Conservation (phyloP, 2,329 filamentous ascomycete genomes). For the Apiospora phragmitis region DNA sequence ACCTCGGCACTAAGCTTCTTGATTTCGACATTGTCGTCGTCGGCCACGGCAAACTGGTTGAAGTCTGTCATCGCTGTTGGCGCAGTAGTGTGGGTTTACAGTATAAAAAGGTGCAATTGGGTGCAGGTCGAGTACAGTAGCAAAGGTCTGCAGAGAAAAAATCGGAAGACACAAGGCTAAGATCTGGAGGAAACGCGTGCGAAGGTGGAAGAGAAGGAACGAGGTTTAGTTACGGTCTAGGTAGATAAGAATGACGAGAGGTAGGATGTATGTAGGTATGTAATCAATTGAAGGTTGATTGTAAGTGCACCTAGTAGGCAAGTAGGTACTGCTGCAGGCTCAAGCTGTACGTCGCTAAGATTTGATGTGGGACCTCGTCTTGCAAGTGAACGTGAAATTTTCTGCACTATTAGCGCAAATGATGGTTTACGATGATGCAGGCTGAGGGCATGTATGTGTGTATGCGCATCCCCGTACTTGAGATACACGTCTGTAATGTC, state of each 20-base stretch:
- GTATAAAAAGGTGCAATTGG: neutral
- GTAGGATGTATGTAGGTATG: neutral
- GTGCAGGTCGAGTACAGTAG: neutral
- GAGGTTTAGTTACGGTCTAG: neutral
- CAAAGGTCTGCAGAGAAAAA: neutral
- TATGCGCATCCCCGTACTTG: neutral
- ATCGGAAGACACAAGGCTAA: neutral
- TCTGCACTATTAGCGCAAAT: neutral
- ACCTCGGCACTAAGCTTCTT: conserved; percentile 55
- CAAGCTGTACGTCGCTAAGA: neutral
- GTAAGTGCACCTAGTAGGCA: neutral
- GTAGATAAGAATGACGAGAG: neutral
- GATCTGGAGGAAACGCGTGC: neutral
- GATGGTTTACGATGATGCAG: neutral
- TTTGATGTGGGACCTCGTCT: conserved; percentile 8
- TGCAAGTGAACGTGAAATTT: conserved; percentile 1
- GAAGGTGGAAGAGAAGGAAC: neutral
- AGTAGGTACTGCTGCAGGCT: neutral
- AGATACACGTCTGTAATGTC: neutral
- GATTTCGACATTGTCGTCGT: conserved; percentile 51
- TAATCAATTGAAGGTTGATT: no score
- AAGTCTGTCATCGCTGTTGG: conserved; percentile 15
- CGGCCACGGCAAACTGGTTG: conserved; percentile 21
- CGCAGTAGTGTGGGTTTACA: neutral
- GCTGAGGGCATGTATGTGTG: neutral